A percentile compares a stretch with the other conserved stretches of the same genome.
These are phyloP conservation scores for Aureobasidium lini DNA, from an alignment of 2,329 filamentous ascomycete genomes.

Conservation along the genomic window DNA sequence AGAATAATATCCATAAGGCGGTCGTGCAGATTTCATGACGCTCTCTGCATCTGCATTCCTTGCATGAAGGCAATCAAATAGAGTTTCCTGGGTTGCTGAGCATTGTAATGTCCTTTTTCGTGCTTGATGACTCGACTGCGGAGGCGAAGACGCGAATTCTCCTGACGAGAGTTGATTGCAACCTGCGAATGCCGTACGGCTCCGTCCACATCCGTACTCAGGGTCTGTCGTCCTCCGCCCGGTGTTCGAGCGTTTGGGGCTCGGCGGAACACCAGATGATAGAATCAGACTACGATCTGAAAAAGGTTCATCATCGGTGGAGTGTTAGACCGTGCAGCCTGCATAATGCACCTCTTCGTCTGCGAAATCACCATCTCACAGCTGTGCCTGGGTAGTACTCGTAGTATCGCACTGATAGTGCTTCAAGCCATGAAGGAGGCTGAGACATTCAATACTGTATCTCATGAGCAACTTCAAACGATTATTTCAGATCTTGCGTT, in stretches of 20 bases:
- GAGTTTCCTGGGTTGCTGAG: not conserved
- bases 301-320: not conserved
- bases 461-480: not conserved
- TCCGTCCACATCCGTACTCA: not conserved
- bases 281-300: not conserved
- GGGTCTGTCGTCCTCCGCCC: not conserved
- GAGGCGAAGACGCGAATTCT: not conserved
- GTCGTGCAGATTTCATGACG: not conserved
- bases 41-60: constrained; percentile 9
- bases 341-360: not conserved
- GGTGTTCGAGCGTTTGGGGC: not conserved
- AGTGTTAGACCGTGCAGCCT: not conserved
- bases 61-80: constrained; percentile 5
- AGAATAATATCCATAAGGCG: constrained; percentile 3
- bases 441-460: constrained; percentile 5
- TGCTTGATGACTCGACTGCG: not conserved
- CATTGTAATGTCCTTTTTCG: not conserved
- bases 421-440: not conserved
- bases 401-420: too few relatives aligned
- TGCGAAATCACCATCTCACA: not conserved
- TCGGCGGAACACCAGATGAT: not conserved
- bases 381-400: not conserved
- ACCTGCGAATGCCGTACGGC: not conserved
- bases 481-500: constrained; percentile 1
- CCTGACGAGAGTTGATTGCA: not conserved